phyloP scores from a whole-genome alignment of 1,284 basidiomycete genomes.

The Heimioporus retisporus region DNA sequence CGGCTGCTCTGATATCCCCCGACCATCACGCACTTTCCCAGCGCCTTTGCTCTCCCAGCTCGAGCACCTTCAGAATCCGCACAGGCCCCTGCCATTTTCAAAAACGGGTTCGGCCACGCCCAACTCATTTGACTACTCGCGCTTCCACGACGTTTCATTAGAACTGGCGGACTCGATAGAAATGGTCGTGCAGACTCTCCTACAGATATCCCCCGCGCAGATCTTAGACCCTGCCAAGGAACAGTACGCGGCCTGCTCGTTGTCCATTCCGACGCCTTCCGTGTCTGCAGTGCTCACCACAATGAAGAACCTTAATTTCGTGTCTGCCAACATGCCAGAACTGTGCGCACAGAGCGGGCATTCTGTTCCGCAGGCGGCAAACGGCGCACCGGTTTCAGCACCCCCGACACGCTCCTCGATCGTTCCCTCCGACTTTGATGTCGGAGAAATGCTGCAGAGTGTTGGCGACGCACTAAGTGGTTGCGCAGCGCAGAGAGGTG shows the following conservation, averaged over 20 bases:
- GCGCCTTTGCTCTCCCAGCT: constrained; percentile 79
- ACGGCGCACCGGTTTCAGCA: constrained; percentile 30
- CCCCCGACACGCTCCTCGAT: constrained; percentile 26
- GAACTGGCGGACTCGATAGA: constrained; percentile 92
- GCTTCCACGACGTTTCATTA: constrained; percentile 73
- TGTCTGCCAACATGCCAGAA: constrained; percentile 81
- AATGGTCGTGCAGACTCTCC: constrained; percentile 88
- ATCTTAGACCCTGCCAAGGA: constrained; percentile 93
- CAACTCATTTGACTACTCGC: constrained; percentile 45
- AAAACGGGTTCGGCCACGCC: constrained; percentile 11
- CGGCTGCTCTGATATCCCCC: constrained; percentile 50
- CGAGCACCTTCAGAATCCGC: constrained; percentile 72
- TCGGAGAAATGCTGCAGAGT: constrained; percentile 78
- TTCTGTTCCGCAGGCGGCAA: constrained; percentile 25
- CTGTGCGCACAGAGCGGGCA: constrained; percentile 43
- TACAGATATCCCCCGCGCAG: constrained; percentile 90
- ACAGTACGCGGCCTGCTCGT: constrained; percentile 88
- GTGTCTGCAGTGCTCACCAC: constrained; percentile 90
- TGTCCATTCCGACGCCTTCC: constrained; percentile 87
- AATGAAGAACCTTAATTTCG: constrained; percentile 93
- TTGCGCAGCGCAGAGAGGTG: constrained; percentile 82
- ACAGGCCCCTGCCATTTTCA: constrained; percentile 43
- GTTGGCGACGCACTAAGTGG: constrained; percentile 90
- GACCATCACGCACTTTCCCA: constrained; percentile 75
- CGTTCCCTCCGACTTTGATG: constrained; percentile 63